Base-by-base conservation (phyloP, 1,139 yeast species). In the Blastobotrys illinoisensis region DNA sequence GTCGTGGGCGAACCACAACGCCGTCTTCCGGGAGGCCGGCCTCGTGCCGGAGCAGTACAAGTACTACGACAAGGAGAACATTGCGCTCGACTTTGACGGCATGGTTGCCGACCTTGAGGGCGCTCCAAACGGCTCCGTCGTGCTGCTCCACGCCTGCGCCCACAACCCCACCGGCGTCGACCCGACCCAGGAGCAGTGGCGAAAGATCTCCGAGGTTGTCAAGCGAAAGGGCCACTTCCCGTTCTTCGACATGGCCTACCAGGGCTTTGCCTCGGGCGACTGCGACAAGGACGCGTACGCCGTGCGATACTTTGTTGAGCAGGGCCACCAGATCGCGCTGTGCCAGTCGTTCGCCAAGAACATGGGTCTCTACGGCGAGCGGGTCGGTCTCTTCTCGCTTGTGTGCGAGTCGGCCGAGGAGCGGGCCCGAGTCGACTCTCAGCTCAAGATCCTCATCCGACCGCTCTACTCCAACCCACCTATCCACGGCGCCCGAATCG, bases 81-180 rank as follows among this genome's bases (percentile, higher is more conserved):
- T 85, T 69, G 73, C 81, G 1, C 77, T 86, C 59, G 88, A 86
- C 69, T 73, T 86, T 61, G 74, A 78, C 9, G 97, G 96, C 0
- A 84, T 85, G 65, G 67, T 91, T 43, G 69, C 69, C 32, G 79
- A 93, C 58, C 84, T 93, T 62, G 76, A 80, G 55, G 57, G 71
- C 26, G 97, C 97, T 24, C 91, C 93, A 52, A 69, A 72, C 18
- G 95, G 95, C 44, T 85, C 96, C 9, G 80, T 88, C 48, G 86
- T 93, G 64, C 78, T 91, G 58, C 77, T 93, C 60, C 99, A 93
- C 71, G 93, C 97, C 19, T 90, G 98, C 71, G 97, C 98, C 58
- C 99, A 93, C 75, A 93, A 93, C 74, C 99, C 99, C 59, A 93
- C 99, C 36, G 99, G 98, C 61, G 84, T 91, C 71, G 99, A 93